A percentile compares a stretch with the other conserved stretches of the same genome.
Conservation (phyloP, 441 rosid species). For the Gossypium laxum region DNA sequence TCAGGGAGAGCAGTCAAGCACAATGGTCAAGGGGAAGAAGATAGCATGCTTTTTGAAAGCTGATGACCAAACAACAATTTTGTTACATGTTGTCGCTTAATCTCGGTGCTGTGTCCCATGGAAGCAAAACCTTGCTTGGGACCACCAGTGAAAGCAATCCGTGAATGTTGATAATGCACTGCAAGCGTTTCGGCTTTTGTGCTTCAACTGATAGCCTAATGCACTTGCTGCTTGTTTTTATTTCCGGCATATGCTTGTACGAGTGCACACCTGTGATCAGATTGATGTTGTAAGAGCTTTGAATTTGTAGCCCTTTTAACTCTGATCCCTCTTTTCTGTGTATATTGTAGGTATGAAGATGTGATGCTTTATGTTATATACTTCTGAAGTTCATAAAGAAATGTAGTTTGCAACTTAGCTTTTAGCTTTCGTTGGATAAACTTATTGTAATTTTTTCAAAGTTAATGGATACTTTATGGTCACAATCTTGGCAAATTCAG, state of each 20-base stretch:
- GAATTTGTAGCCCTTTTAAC: slow-evolving; percentile 25
- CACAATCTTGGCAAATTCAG: neutral
- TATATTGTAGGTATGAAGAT: slow-evolving; percentile 41
- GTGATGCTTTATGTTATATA: slow-evolving; percentile 25
- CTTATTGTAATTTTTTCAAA: neutral
- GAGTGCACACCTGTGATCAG: slow-evolving; percentile 26
- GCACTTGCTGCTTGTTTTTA: slow-evolving; percentile 40
- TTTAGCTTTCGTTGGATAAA: neutral
- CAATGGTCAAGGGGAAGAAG: slow-evolving; percentile 15
- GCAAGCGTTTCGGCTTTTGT: slow-evolving; percentile 12
- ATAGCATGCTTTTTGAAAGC: slow-evolving; percentile 15
- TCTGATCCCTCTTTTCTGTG: slow-evolving; percentile 27
- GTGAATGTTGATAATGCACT: slow-evolving; percentile 13
- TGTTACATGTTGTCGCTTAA: slow-evolving; percentile 20
- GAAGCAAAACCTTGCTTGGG: slow-evolving; percentile 21
- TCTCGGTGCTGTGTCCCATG: slow-evolving; percentile 15
- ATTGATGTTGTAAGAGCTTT: slow-evolving; percentile 27
- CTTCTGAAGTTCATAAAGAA: slow-evolving; percentile 24
- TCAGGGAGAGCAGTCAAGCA: slow-evolving; percentile 18
- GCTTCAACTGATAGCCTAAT: slow-evolving; percentile 20
- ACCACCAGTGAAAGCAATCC: slow-evolving; percentile 11
- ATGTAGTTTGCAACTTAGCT: slow-evolving; percentile 18
- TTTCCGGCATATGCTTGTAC: slow-evolving; percentile 39
- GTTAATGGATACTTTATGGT: neutral
- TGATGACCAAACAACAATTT: slow-evolving; percentile 26